phyloP scores from a whole-genome alignment of 176 grass and related monocot genomes.

The Poa pratensis region DNA sequence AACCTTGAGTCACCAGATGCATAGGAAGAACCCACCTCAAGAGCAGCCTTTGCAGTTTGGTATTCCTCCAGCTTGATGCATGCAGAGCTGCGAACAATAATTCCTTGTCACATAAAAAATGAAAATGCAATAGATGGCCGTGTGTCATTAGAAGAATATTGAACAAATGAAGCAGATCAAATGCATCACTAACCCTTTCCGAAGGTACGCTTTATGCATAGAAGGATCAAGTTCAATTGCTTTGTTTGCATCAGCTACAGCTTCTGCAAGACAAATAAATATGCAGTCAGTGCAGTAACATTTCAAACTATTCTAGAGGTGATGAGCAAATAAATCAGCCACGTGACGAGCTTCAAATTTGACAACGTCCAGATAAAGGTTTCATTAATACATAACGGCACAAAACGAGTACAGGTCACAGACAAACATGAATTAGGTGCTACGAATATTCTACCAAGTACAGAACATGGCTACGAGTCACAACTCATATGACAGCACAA shows the following conservation, averaged over 20 bases:
- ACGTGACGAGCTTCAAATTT: neutral
- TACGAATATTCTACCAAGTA: neutral
- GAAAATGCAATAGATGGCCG: neutral
- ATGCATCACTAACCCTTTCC: conserved; percentile 65
- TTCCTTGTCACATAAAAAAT: conserved; percentile 20
- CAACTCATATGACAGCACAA: conserved; percentile 11
- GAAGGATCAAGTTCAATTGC: conserved; percentile 80
- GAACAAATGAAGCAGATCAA: conserved; percentile 23
- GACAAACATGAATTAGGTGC: neutral
- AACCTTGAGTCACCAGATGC: conserved; percentile 79
- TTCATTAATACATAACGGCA: neutral
- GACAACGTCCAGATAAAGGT: neutral
- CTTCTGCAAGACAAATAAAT: conserved; percentile 58
- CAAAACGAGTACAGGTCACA: neutral
- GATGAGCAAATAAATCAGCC: neutral
- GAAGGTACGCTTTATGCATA: conserved; percentile 75
- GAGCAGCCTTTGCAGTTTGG: conserved; percentile 86
- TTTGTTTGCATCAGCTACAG: conserved; percentile 83
- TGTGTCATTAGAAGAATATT: neutral
- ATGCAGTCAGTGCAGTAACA: conserved; percentile 10
- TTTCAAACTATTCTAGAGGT: neutral
- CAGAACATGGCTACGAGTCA: conserved; percentile 1
- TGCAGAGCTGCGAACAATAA: conserved; percentile 57
- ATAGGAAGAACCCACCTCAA: conserved; percentile 65
- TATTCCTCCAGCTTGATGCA: conserved; percentile 93